A percentile compares a stretch with the other conserved stretches of the same genome.
Evolutionary conservation across 2,329 filamentous ascomycete genomes (phyloP).

Genomic region (Nemania sp.): DNA sequence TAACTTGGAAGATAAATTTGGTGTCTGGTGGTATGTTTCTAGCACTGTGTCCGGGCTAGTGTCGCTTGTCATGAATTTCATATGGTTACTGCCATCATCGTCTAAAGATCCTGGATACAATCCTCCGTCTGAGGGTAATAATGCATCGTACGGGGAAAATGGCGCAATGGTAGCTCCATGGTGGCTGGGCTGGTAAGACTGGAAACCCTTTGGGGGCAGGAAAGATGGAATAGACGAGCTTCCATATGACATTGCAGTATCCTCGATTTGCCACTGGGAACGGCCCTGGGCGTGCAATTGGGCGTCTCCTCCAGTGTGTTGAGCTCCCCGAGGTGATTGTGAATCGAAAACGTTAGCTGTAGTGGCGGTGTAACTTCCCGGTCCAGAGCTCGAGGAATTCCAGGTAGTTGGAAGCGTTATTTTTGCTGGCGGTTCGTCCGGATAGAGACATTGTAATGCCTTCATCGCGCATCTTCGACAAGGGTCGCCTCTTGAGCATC

Average conservation of each 20-base stretch:
- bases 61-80: neutral
- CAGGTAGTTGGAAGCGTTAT: slow-evolving; percentile 2
- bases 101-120: neutral
- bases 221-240: neutral
- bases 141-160: neutral
- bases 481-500: slow-evolving; percentile 48
- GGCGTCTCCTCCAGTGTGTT: neutral
- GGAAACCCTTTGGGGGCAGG: neutral
- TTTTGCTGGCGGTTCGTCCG: slow-evolving; percentile 43
- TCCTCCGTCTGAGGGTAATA: neutral
- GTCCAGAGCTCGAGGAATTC: slow-evolving; percentile 11
- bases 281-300: neutral
- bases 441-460: slow-evolving; percentile 46
- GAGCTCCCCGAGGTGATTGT: neutral
- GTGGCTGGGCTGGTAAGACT: neutral
- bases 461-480: slow-evolving; percentile 47
- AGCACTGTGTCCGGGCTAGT: neutral
- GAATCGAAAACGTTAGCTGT: neutral
- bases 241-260: neutral
- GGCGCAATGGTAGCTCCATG: slow-evolving; percentile 1
- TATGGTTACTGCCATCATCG: neutral
- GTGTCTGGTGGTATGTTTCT: slow-evolving; percentile 5
- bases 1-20: neutral
- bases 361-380: neutral
- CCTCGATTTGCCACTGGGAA: slow-evolving; percentile 8